These are phyloP conservation scores for Naganishia friedmannii DNA, from an alignment of 768 basidiomycete genomes.

Conservation along the genomic window DNA sequence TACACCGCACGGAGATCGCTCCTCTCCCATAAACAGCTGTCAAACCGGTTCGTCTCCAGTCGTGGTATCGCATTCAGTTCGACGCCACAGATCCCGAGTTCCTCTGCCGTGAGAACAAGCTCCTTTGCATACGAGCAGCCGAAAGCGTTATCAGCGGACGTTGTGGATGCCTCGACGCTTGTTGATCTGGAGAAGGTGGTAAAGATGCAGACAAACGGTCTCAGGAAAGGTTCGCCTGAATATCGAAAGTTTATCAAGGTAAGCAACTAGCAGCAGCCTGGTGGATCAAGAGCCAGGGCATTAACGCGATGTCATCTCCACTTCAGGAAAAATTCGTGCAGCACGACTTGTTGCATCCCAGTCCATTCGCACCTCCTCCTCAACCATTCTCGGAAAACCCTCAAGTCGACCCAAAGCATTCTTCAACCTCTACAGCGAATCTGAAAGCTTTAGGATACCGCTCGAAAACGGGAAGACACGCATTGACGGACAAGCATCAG, in stretches of 20 bases:
- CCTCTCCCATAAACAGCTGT: neutral
- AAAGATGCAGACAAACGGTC: neutral
- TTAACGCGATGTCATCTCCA: neutral
- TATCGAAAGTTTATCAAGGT: constrained; percentile 28
- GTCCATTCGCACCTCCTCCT: constrained; percentile 16
- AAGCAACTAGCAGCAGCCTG: neutral
- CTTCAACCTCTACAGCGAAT: neutral
- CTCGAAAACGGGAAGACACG: constrained; percentile 10
- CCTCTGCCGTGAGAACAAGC: neutral
- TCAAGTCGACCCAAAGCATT: neutral
- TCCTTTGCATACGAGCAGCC: neutral
- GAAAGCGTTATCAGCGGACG: neutral
- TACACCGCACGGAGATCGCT: constrained; percentile 1
- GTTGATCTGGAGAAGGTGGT: neutral
- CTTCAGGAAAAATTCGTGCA: constrained; percentile 28
- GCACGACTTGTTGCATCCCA: constrained; percentile 26
- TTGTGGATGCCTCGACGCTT: neutral
- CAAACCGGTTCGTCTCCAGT: neutral
- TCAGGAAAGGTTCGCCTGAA: constrained; percentile 14
- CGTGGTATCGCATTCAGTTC: neutral
- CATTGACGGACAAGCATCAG: constrained; percentile 64
- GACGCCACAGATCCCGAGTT: neutral
- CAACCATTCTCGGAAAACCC: neutral
- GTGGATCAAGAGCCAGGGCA: neutral
- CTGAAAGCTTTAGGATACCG: neutral